Percentiles rank a stretch among this genome's conserved stretches.
Conservation (phyloP, 805 yeast genomes). For the Komagataella phaffii region DNA sequence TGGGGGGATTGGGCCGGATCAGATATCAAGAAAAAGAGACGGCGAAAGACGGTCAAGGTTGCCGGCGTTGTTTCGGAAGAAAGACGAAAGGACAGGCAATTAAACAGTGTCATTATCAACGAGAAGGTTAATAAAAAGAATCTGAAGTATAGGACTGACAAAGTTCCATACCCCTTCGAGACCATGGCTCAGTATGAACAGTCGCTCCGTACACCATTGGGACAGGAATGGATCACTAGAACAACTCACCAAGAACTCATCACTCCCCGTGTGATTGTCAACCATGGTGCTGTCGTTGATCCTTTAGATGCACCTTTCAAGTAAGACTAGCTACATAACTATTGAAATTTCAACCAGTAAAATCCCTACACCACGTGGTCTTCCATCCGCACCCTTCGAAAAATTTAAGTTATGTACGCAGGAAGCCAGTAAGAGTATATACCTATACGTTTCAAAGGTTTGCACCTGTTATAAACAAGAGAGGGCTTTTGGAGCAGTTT, state of each 20-base stretch:
- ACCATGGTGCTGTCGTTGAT: slow-evolving; percentile 82
- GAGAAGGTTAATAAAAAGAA: slow-evolving; percentile 79
- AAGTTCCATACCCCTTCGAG: slow-evolving; percentile 94
- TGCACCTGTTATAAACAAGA: neutral
- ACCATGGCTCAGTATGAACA: slow-evolving; percentile 91
- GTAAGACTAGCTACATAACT: slow-evolving; percentile 10
- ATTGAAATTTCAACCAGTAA: neutral
- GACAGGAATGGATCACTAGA: slow-evolving; percentile 91
- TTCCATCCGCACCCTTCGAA: neutral
- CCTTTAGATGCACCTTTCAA: slow-evolving; percentile 83
- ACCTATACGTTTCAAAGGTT: neutral
- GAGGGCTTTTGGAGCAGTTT: neutral
- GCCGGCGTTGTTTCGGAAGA: slow-evolving; percentile 65
- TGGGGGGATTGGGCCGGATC: slow-evolving; percentile 98
- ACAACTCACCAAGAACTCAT: slow-evolving; percentile 78
- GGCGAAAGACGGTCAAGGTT: slow-evolving; percentile 54
- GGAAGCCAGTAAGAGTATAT: neutral
- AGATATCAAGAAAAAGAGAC: slow-evolving; percentile 32
- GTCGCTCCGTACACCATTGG: slow-evolving; percentile 88
- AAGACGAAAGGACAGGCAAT: slow-evolving; percentile 64
- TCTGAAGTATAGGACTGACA: slow-evolving; percentile 70
- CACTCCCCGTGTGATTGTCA: slow-evolving; percentile 78
- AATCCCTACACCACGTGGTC: neutral
- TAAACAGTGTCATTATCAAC: slow-evolving; percentile 77
- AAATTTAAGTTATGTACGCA: neutral